Conservation (phyloP, 306 rosid species). For the Vigna nakashimae region DNA sequence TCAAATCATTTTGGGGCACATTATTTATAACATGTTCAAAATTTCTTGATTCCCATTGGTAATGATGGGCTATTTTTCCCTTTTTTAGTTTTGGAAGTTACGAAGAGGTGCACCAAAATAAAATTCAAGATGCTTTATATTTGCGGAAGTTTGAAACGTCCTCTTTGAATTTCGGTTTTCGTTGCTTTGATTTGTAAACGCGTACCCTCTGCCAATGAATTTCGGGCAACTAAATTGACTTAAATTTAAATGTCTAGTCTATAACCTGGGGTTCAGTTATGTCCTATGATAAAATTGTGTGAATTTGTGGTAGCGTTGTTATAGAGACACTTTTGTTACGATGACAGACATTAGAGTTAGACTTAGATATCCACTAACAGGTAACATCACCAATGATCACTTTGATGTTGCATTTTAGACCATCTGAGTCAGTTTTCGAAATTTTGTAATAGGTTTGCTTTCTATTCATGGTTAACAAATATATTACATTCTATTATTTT, state of each 20-base stretch:
- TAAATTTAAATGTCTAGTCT: neutral
- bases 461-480: no score
- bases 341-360: neutral
- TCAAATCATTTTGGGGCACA: slow-evolving; percentile 43
- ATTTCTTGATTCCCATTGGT: slow-evolving; percentile 44
- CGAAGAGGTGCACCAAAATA: slow-evolving; percentile 46
- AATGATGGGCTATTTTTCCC: slow-evolving; percentile 34
- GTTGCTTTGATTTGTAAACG: slow-evolving; percentile 38
- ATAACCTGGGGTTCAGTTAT: no score
- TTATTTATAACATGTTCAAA: slow-evolving; percentile 26
- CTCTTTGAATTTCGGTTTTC: slow-evolving; percentile 31
- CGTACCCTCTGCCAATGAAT: slow-evolving; percentile 22
- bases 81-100: slow-evolving; percentile 26
- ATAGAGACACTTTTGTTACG: neutral
- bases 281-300: no score
- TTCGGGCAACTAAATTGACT: slow-evolving; percentile 23
- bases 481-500: no score
- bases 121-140: slow-evolving; percentile 45
- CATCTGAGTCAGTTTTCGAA: neutral
- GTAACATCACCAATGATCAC: neutral
- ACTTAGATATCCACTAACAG: no score
- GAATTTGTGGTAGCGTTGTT: no score
- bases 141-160: slow-evolving; percentile 29
- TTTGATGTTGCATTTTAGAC: no score
- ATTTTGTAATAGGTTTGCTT: no score